Percentiles rank a stretch among this genome's conserved stretches.
phyloP scores from a whole-genome alignment of 768 basidiomycete species.

The Naganishia randhawae region DNA sequence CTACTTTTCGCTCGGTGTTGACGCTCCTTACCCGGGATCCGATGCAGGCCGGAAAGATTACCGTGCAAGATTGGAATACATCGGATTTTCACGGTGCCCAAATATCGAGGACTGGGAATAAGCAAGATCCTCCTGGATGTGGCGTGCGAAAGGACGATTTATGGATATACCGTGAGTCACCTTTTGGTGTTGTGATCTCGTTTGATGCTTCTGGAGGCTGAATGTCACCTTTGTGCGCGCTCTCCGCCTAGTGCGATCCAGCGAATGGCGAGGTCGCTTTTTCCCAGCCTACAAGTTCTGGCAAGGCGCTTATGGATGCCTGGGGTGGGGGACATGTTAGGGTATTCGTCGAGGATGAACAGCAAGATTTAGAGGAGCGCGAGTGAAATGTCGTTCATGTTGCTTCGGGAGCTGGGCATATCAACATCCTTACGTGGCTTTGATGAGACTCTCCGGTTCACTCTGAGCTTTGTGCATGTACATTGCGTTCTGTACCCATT shows the following conservation, averaged over 20 bases:
- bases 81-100: constrained; percentile 44
- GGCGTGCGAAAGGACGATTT: constrained; percentile 40
- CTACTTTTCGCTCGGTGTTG: background rate
- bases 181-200: constrained; percentile 10
- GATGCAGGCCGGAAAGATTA: constrained; percentile 37
- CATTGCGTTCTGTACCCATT: too few species aligned
- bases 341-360: constrained; percentile 50
- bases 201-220: background rate
- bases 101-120: constrained; percentile 38
- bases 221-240: too few species aligned
- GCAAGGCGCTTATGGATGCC: constrained; percentile 41
- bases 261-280: constrained; percentile 44
- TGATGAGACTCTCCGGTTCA: too few species aligned
- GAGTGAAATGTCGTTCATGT: background rate
- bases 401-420: too few species aligned
- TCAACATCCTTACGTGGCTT: too few species aligned
- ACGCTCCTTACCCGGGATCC: background rate
- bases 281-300: constrained; percentile 46
- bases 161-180: constrained; percentile 37
- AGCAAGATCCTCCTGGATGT: constrained; percentile 37
- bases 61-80: constrained; percentile 47
- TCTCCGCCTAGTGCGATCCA: constrained; percentile 30
- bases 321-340: constrained; percentile 45
- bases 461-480: too few species aligned
- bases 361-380: constrained; percentile 21